These are phyloP conservation scores for Sarocladiaceae sp. DNA, from an alignment of 2,329 filamentous ascomycete species.

Conservation along the genomic window DNA sequence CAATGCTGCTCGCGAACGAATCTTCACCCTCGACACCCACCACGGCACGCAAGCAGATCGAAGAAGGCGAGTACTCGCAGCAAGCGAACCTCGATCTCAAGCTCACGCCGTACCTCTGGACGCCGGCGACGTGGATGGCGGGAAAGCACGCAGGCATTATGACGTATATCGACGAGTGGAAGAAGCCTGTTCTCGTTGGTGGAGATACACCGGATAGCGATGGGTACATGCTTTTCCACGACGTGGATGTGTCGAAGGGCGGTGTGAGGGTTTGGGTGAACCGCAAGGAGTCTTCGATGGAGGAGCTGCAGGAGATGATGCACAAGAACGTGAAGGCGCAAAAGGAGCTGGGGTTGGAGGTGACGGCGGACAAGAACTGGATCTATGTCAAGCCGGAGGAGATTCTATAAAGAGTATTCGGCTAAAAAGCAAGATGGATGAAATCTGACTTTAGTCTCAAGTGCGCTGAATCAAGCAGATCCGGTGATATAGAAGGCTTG, in stretches of 20 bases:
- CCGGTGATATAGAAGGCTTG: no score
- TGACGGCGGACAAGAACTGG: constrained; percentile 40
- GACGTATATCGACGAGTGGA: constrained; percentile 36
- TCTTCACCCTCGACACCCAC: constrained; percentile 22
- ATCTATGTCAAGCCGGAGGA: constrained; percentile 33
- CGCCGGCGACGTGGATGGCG: constrained; percentile 35
- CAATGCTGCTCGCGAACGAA: constrained; percentile 27
- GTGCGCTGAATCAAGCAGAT: no score
- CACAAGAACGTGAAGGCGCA: constrained; percentile 26
- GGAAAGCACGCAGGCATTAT: constrained; percentile 38
- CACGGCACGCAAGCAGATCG: constrained; percentile 32
- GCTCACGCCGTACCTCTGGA: constrained; percentile 35
- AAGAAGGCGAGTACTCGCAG: constrained; percentile 27
- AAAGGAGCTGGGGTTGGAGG: constrained; percentile 25
- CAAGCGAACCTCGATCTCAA: constrained; percentile 30
- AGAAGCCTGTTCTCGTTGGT: constrained; percentile 31
- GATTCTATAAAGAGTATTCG: constrained; percentile 29
- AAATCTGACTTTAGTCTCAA: no score
- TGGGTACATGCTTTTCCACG: constrained; percentile 38
- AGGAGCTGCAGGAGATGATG: constrained; percentile 32
- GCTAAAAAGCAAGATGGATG: no score
- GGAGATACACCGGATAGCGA: constrained; percentile 39
- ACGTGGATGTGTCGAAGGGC: constrained; percentile 33
- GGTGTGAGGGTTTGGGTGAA: constrained; percentile 37
- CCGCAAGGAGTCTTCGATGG: constrained; percentile 26